Evolutionary conservation across 352 stramenopile species (phyloP), one percentile per base, ranked within the genome.

Genomic region (Phytophthora gonapodyides): DNA sequence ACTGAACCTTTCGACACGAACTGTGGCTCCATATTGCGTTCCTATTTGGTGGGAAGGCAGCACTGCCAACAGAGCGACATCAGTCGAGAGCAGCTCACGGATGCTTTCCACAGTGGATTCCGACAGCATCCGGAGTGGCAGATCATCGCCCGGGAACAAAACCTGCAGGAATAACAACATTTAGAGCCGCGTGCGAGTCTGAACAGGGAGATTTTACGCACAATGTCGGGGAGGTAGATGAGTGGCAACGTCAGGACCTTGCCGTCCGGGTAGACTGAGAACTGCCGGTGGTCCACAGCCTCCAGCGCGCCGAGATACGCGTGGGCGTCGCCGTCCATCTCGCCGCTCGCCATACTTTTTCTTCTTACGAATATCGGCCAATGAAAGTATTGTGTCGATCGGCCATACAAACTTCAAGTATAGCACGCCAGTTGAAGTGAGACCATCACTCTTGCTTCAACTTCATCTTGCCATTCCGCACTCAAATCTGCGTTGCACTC

Each of bases 221-320:
- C 87, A 53, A 91, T 89, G 38, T 93, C 80, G 0, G 78, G 81
- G 16, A 96, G 59, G 35, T 82, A 83, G 37, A 96, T 75, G 27
- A 96, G 72, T 40, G 87, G 83, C 3, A 96, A 57, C 41, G 64
- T 67, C 43, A 91, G 54, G 15, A 90, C 54, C 16, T 69, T 67
- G 12, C 82, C 82, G 30, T 79, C 75, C 7, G 77, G 64, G 42
- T 82, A 81, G 33, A 83, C 67, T 11, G 71, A 77, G n/a, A 74
- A 67, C 10, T 75, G 67, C 9, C 74, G 71, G 51, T 80, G 73
- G 24, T 75, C 61, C 27, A 94, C 77, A 50, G 75, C 55, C 67
- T 93, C 76, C n/a, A 94, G 54, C 5, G 72, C 64, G 16, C 84
- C 87, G 24, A 96, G 67, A 53, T 96, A 96, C 52, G 83, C 77